Base-by-base conservation (phyloP, 805 yeast species). In the Candida pseudofarinosa region DNA sequence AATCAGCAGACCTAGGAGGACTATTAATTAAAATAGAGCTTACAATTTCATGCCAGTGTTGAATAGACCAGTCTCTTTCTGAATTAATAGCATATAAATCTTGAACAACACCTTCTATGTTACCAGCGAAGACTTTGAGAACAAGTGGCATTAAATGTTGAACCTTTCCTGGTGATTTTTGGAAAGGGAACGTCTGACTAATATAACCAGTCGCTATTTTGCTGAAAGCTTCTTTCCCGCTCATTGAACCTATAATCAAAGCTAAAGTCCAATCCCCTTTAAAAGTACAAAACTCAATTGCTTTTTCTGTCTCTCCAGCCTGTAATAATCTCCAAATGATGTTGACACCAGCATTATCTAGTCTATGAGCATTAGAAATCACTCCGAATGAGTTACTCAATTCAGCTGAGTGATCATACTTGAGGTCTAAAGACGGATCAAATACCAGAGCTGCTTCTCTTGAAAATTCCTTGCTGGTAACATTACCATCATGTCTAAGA, bases 211-310 rank as follows among this genome's bases (percentile, higher is more conserved):
- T 70, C 4, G 83, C 81, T 2, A 83, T 75, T 28, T 65, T 63
- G 4, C 77, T 62, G 77, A 85, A 83, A 32, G 71, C 69, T 3
- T 79, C 81, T 16, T 77, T 76, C 2, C 93, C 84, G 19, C 80
- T 65, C 14, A 87, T 60, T 46, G 82, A 76, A 1, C 95, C 81
- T 39, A 90, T 67, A 23, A 88, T 58, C 42, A 91, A 62, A 0
- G 96, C 85, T 60, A 89, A 69, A 0, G 91, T 81, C 84, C 87
- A 90, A 50, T 87, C 86, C 7, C 79, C 76, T 41, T 78, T 76
- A 1, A 74, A 68, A 15, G 89, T 58, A 1, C 93, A 81, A 42
- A 71, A 65, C 18, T 74, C 69, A 38, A 89, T 62, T 0, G 96
- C 97, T 4, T 71, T 75, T 12, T 76, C 79, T 18, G 81, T 76